Evolutionary conservation across 1,139 yeast genomes (phyloP).

Genomic region (Pichia sp.): DNA sequence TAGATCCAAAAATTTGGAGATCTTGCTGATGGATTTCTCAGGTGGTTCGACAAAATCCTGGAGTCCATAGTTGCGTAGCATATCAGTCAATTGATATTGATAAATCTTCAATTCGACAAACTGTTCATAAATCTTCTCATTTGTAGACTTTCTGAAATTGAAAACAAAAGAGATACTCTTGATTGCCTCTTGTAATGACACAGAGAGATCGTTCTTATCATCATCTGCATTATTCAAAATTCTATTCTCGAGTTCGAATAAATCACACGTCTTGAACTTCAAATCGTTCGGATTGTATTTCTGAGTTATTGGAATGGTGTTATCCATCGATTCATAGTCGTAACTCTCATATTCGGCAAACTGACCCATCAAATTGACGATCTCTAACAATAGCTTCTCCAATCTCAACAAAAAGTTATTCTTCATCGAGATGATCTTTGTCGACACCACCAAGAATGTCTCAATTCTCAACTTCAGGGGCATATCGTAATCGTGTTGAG

Average conservation of each 20-base stretch:
- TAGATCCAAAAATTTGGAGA: slow-evolving; percentile 12
- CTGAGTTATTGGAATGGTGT: slow-evolving; percentile 3
- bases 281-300: not conserved
- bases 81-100: slow-evolving; percentile 8
- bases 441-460: slow-evolving; percentile 25
- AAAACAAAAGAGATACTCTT: slow-evolving; percentile 9
- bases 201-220: not conserved
- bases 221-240: not conserved
- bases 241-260: not conserved
- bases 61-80: slow-evolving; percentile 11
- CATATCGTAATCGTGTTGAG: slow-evolving; percentile 7
- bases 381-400: slow-evolving; percentile 18
- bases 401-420: slow-evolving; percentile 21
- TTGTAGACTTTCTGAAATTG: slow-evolving; percentile 11
- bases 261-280: not conserved
- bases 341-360: slow-evolving; percentile 14
- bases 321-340: slow-evolving; percentile 5
- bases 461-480: slow-evolving; percentile 24
- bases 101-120: slow-evolving; percentile 8
- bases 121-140: slow-evolving; percentile 12
- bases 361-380: slow-evolving; percentile 19
- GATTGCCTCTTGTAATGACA: slow-evolving; percentile 5
- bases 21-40: slow-evolving; percentile 19
- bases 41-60: slow-evolving; percentile 20
- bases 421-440: slow-evolving; percentile 23